Conservation (phyloP, 345 rosid genomes). For the Eucalyptus paniculata region DNA sequence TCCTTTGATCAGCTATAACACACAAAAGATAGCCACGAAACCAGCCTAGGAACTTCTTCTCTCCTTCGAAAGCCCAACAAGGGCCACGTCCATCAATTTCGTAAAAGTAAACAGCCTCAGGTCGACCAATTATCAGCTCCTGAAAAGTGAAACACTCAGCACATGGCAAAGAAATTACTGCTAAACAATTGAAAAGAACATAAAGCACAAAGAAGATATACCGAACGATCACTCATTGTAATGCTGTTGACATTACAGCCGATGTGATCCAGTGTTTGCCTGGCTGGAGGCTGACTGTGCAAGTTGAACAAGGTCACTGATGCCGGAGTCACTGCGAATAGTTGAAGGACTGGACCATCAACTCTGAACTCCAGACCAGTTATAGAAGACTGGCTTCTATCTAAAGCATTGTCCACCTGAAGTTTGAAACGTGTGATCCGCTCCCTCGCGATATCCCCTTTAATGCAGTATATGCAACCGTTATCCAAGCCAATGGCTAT, state of each 20-base stretch:
- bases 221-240: conserved; percentile 89
- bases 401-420: conserved; percentile 42
- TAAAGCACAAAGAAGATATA: conserved; percentile 4
- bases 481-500: conserved; percentile 87
- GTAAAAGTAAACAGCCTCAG: conserved; percentile 93
- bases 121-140: conserved; percentile 90
- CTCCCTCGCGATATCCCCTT: conserved; percentile 95
- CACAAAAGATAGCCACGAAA: conserved; percentile 89
- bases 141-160: conserved; percentile 5
- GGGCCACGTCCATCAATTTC: conserved; percentile 99
- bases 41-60: conserved; percentile 91
- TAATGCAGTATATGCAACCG: conserved; percentile 79
- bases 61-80: conserved; percentile 99
- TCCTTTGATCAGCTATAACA: conserved; percentile 86
- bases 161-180: neutral
- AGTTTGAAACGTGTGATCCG: conserved; percentile 87
- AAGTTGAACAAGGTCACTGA: conserved; percentile 68
- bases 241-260: conserved; percentile 60
- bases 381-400: conserved; percentile 27
- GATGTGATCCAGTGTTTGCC: conserved; percentile 79
- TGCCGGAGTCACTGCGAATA: conserved; percentile 73
- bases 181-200: neutral
- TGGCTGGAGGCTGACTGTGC: conserved; percentile 60
- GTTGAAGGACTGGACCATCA: conserved; percentile 83
- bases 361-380: conserved; percentile 81